Evolutionary conservation across 208 protist genomes (phyloP), one percentile per base, ranked within the genome.

Genomic region (Acanthamoeba healyi): DNA sequence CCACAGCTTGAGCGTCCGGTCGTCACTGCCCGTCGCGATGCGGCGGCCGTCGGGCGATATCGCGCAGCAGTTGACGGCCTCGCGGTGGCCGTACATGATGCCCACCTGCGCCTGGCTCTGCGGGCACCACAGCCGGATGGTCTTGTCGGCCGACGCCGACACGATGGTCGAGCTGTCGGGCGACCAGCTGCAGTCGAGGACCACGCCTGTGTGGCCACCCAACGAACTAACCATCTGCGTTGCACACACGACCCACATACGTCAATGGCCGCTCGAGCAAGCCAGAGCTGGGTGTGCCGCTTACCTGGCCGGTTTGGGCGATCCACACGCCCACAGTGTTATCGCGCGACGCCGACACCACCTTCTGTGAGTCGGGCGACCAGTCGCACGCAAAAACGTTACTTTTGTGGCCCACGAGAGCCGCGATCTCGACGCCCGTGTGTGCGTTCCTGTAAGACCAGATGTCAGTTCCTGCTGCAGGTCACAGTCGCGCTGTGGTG

Each of bases 321-420:
- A 95, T 93, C 96, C 94, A 97, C 34, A 96, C 40, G 9, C 91
- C 58, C 40, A 97, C 4, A 0, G 32, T 40, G 22, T 44, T 36
- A 40, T 96, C 95, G 14, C 91, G 49, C 42, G 70, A 44, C 10
- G 86, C 94, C 10, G 95, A 86, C 14, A 95, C 95, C 1, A 97
- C 29, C 22, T 49, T 44, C 40, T 95, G 56, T 34, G 95, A 95
- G 49, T 96, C 86, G 1, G 46, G 40, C 26, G 82, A 93, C 65
- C 96, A 96, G 10, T 56, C 65, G 65, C 81, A 94, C 2, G 63
- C 17, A 29, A 63, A 72, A 26, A 97, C 91, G 24, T 42, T 93
- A 5, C 72, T 77, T 12, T 38, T 38, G 6, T 97, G 94, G 22
- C 87, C 91, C 2, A 38, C 67, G 29, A 97, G 44, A 12, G 49